A percentile compares a stretch with the other conserved stretches of the same genome.
Conservation (phyloP, 371 early-diverging fungal genomes). For the Mucor ambiguus region DNA sequence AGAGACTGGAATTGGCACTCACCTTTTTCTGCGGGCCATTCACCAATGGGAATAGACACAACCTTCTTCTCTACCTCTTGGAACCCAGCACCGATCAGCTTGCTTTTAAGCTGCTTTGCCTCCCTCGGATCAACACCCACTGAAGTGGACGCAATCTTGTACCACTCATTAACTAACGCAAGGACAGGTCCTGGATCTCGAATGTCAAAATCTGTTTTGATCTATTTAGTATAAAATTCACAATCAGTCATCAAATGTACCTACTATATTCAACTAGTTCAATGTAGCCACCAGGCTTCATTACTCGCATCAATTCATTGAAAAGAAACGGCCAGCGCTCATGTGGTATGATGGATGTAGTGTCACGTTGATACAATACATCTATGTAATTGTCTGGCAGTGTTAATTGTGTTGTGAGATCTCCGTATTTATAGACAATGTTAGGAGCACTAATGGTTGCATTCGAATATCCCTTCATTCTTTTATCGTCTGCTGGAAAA, state of each 20-base stretch:
- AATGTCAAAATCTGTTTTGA: slow-evolving; percentile 27
- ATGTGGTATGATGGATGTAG: slow-evolving; percentile 43
- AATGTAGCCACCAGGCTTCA: slow-evolving; percentile 56
- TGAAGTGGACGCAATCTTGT: slow-evolving; percentile 29
- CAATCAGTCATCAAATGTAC: background rate
- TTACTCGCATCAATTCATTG: slow-evolving; percentile 45
- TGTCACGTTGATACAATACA: slow-evolving; percentile 57
- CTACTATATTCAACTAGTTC: slow-evolving; percentile 52
- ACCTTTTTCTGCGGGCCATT: slow-evolving; percentile 47
- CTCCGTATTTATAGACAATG: slow-evolving; percentile 30
- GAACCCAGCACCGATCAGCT: slow-evolving; percentile 30
- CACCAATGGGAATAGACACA: slow-evolving; percentile 46
- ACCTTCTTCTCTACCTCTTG: slow-evolving; percentile 24
- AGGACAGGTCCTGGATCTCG: slow-evolving; percentile 42
- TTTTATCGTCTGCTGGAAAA: slow-evolving; percentile 12
- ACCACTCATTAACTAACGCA: slow-evolving; percentile 47
- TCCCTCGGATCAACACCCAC: slow-evolving; percentile 33
- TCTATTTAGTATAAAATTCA: background rate
- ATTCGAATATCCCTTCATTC: slow-evolving; percentile 4
- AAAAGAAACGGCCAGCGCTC: slow-evolving; percentile 45
- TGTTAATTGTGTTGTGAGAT: slow-evolving; percentile 18
- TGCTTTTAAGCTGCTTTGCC: slow-evolving; percentile 8
- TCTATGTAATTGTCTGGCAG: slow-evolving; percentile 55
- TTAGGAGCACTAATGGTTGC: slow-evolving; percentile 18
- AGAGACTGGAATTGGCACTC: background rate